These are phyloP conservation scores for Xylariaceae sp. DNA, from an alignment of 2,329 filamentous ascomycete genomes.

Conservation along the genomic window DNA sequence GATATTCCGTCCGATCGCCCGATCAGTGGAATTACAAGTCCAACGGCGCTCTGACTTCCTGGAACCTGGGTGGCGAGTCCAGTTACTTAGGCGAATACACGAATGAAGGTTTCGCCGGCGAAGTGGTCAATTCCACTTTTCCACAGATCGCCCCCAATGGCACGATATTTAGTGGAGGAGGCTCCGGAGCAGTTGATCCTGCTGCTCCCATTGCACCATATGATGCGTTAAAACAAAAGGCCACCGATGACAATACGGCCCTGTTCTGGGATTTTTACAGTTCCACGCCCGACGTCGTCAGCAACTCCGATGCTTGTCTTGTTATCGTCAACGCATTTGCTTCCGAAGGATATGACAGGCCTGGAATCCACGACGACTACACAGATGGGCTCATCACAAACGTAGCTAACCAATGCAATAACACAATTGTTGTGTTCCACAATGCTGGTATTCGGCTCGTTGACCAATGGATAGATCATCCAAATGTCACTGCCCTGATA, in stretches of 20 bases:
- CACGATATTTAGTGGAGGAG: constrained; percentile 43
- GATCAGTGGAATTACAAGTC: constrained; percentile 41
- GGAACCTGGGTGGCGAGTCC: constrained; percentile 39
- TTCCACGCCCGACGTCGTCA: constrained; percentile 45
- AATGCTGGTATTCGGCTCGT: constrained; percentile 59
- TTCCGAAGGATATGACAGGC: constrained; percentile 66
- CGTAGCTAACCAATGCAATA: constrained; percentile 56
- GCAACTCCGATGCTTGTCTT: constrained; percentile 59
- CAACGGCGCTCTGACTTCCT: constrained; percentile 32
- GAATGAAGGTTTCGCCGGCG: constrained; percentile 25
- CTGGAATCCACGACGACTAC: constrained; percentile 61
- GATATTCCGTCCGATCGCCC: constrained; percentile 53
- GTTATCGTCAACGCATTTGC: constrained; percentile 66
- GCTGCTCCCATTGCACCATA: constrained; percentile 49
- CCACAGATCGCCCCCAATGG: constrained; percentile 45
- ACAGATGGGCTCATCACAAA: constrained; percentile 54
- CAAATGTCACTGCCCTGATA: constrained; percentile 61
- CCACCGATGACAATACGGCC: constrained; percentile 51
- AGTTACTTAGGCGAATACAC: constrained; percentile 31
- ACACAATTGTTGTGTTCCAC: constrained; percentile 62
- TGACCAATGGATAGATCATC: constrained; percentile 58
- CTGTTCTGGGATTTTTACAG: constrained; percentile 57
- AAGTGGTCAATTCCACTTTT: constrained; percentile 32
- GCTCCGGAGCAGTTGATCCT: constrained; percentile 46
- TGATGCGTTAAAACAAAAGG: constrained; percentile 50